Conservation (phyloP, 169 alveolate species). For the Amoebophrya sp. region DNA sequence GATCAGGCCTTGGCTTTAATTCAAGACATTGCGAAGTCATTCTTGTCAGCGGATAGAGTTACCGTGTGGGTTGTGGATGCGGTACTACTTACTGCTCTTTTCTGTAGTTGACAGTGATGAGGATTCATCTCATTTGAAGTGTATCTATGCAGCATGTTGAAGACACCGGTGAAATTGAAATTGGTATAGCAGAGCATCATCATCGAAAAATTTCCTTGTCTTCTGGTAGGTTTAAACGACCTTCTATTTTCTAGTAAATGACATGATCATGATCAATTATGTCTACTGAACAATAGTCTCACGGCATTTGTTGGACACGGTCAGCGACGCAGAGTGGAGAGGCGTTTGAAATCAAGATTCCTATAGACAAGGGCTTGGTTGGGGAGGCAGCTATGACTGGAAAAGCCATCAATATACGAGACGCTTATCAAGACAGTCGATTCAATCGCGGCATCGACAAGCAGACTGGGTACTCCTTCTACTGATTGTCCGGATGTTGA, state of each 20-base stretch:
- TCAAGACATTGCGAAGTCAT: conserved; percentile 6
- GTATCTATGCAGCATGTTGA: no score
- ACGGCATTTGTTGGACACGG: conserved; percentile 10
- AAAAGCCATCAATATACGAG: neutral
- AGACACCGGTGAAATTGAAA: no score
- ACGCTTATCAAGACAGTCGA: neutral
- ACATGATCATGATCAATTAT: no score
- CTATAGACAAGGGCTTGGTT: neutral
- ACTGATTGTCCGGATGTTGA: no score
- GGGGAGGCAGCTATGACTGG: conserved; percentile 10
- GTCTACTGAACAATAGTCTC: neutral
- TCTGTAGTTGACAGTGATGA: no score
- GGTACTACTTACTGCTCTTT: no score
- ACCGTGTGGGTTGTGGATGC: conserved; percentile 20
- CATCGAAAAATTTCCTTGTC: no score
- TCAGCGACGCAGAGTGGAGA: neutral
- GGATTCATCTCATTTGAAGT: no score
- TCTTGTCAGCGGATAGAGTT: neutral
- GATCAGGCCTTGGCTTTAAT: neutral
- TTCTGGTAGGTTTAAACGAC: no score
- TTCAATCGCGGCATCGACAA: neutral
- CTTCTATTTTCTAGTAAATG: no score
- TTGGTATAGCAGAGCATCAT: no score
- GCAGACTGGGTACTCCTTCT: neutral
- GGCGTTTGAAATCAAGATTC: conserved; percentile 16